Evolutionary conservation across 495 filamentous ascomycete genomes (phyloP).

Genomic region (Penicillium argentinense): DNA sequence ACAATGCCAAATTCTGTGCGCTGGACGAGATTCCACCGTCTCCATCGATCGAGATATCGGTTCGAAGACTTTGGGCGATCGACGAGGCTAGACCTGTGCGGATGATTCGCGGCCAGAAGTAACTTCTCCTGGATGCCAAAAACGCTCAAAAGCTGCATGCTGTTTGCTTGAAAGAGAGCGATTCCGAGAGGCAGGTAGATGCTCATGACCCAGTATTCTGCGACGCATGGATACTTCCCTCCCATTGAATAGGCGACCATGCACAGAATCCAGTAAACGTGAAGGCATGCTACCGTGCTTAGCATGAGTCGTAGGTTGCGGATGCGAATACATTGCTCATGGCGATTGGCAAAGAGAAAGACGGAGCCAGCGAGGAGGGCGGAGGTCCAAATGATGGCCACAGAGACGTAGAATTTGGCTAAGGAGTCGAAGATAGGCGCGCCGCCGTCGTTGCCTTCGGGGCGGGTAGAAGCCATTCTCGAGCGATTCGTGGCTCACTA

Average conservation of each 20-base stretch:
- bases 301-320: slow-evolving; percentile 56
- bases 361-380: slow-evolving; percentile 45
- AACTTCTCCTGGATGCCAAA: slow-evolving; percentile 32
- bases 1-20: slow-evolving; percentile 48
- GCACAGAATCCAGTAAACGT: slow-evolving; percentile 58
- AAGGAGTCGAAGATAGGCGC: slow-evolving; percentile 32
- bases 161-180: too few relatives aligned
- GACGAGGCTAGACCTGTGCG: slow-evolving; percentile 1
- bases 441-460: neutral
- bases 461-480: slow-evolving; percentile 3
- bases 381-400: slow-evolving; percentile 51
- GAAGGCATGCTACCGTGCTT: slow-evolving; percentile 52
- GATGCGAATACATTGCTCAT: slow-evolving; percentile 53
- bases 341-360: slow-evolving; percentile 51
- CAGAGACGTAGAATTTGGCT: slow-evolving; percentile 43
- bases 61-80: neutral
- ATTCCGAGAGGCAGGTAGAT: too few relatives aligned
- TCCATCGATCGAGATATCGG: slow-evolving; percentile 11
- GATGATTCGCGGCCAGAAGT: slow-evolving; percentile 8
- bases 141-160: slow-evolving; percentile 56
- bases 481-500: neutral
- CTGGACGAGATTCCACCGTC: slow-evolving; percentile 44
- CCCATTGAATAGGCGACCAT: slow-evolving; percentile 59
- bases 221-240: slow-evolving; percentile 50
- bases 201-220: slow-evolving; percentile 68